Conservation (phyloP, 2,329 filamentous ascomycete genomes). For the Ceratocystis destructans region DNA sequence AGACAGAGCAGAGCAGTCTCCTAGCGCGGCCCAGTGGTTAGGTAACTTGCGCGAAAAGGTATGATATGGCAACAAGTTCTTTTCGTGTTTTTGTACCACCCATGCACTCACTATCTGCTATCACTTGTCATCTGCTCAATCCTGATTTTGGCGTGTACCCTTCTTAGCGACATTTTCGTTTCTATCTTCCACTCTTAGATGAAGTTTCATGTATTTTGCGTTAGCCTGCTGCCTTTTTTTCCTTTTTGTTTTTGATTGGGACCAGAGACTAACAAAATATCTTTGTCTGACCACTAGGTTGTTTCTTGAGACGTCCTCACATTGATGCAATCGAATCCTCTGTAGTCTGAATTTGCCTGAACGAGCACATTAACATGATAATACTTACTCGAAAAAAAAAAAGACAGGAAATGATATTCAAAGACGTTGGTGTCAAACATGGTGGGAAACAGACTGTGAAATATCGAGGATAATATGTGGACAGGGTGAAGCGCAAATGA, state of each 20-base stretch:
- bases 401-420: background rate
- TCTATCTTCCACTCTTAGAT: background rate
- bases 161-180: background rate
- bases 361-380: background rate
- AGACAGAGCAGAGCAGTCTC: slow-evolving; percentile 83
- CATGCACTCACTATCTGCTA: background rate
- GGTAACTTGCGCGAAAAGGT: slow-evolving; percentile 91
- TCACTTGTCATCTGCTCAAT: background rate
- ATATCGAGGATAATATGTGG: too few relatives aligned
- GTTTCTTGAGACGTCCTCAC: slow-evolving; percentile 13
- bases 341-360: background rate
- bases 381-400: background rate
- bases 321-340: background rate
- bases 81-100: background rate
- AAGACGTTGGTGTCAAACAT: background rate
- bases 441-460: background rate
- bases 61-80: slow-evolving; percentile 9
- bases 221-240: background rate
- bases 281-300: slow-evolving; percentile 3
- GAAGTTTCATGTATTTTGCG: background rate
- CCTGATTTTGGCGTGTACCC: background rate
- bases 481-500: too few relatives aligned
- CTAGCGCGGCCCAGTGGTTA: slow-evolving; percentile 89
- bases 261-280: slow-evolving; percentile 2
- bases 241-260: background rate